Evolutionary conservation across 2,329 filamentous ascomycete genomes (phyloP).

Genomic region (Colletotrichum godetiae): DNA sequence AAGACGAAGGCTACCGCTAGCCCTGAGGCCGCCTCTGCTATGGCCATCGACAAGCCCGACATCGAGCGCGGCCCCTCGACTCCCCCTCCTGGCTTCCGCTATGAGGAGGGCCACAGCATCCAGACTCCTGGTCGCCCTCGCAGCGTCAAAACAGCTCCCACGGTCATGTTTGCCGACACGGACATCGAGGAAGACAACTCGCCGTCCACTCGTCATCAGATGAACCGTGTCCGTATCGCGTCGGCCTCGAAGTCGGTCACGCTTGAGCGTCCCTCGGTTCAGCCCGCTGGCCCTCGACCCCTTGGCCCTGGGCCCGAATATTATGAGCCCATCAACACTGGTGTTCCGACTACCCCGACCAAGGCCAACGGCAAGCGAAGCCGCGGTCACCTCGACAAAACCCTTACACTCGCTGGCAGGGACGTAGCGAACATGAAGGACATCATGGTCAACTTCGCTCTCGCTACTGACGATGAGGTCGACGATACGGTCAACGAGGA

Average conservation of each 20-base stretch:
- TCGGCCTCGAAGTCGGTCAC: not conserved
- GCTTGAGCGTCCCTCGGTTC: not conserved
- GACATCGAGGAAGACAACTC: conserved; percentile 3
- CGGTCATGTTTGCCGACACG: not conserved
- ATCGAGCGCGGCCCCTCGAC: not conserved
- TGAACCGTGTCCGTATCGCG: conserved; percentile 6
- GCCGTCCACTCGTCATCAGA: conserved; percentile 16
- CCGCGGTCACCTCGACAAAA: conserved; percentile 27
- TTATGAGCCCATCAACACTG: not conserved
- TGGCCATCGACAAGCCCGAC: not conserved
- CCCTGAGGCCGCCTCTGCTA: not conserved
- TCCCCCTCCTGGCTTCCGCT: not conserved
- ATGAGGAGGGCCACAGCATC: not conserved
- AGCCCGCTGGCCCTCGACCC: conserved; percentile 10
- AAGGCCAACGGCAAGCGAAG: conserved; percentile 15
- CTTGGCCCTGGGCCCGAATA: not conserved
- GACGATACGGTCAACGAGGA: not conserved
- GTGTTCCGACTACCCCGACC: not conserved
- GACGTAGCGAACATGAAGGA: conserved; percentile 32
- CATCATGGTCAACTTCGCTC: conserved; percentile 13
- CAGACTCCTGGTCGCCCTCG: conserved; percentile 8
- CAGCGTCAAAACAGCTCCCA: conserved; percentile 9
- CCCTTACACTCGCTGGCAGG: conserved; percentile 24
- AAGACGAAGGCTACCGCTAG: not conserved
- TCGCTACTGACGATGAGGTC: not conserved